phyloP scores from a whole-genome alignment of 805 yeast genomes.

The Barnettozyma populi region DNA sequence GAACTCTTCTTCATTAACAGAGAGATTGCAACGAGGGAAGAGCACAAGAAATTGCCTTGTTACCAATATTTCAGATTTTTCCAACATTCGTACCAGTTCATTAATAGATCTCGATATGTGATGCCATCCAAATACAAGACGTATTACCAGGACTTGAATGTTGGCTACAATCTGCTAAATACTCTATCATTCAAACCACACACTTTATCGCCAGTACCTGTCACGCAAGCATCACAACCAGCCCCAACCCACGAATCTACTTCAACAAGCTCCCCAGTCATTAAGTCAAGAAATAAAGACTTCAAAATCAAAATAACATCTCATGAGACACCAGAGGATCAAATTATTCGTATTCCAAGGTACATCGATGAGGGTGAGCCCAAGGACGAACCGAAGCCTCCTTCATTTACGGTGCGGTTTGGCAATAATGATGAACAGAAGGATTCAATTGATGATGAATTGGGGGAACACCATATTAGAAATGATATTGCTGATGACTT shows the following conservation, averaged over 20 bases:
- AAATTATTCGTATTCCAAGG: conserved; percentile 21
- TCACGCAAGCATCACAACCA: not conserved
- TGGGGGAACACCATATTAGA: too few species aligned
- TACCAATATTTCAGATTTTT: conserved; percentile 14
- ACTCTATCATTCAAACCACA: conserved; percentile 3
- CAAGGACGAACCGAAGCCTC: conserved; percentile 22
- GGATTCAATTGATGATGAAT: not conserved
- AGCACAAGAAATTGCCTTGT: conserved; percentile 3
- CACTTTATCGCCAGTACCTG: not conserved
- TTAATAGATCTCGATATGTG: conserved; percentile 12
- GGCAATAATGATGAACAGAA: conserved; percentile 7
- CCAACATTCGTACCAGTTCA: conserved; percentile 12
- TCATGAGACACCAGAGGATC: conserved; percentile 20
- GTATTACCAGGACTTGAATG: conserved; percentile 20
- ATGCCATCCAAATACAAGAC: conserved; percentile 11
- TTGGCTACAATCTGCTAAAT: conserved; percentile 18
- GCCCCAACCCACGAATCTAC: not conserved
- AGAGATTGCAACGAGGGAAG: not conserved
- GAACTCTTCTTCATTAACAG: conserved; percentile 7
- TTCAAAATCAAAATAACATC: conserved; percentile 16
- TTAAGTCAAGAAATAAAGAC: conserved; percentile 1
- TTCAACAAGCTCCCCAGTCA: not conserved
- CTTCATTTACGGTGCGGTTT: conserved; percentile 20
- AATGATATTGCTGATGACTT: conserved; percentile 1
- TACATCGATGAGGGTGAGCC: conserved; percentile 15